Percentiles rank a stretch among this genome's conserved stretches.
Evolutionary conservation across 129 eudicot genomes (phyloP).

Genomic region (Artemisia argyi): DNA sequence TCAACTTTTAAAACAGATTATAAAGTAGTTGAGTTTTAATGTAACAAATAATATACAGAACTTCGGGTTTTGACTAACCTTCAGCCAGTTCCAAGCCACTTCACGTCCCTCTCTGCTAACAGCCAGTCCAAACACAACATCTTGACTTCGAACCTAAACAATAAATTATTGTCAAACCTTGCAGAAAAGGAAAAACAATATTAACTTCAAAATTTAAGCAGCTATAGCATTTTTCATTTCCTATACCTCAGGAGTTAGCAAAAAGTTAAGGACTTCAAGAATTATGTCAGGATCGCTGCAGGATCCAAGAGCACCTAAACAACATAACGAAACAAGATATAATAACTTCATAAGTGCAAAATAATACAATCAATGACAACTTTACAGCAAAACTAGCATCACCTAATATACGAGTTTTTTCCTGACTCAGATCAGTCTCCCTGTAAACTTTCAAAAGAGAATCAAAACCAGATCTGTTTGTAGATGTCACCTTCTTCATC

Average conservation of each 20-base stretch:
- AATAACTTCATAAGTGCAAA: conserved; percentile 39
- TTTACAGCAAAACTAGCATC: conserved; percentile 24
- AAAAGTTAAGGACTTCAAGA: conserved; percentile 65
- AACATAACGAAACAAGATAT: conserved; percentile 17
- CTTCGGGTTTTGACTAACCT: conserved; percentile 22
- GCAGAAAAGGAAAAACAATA: not conserved
- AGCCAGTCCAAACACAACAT: conserved; percentile 39
- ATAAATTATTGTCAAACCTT: not conserved
- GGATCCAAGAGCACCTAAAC: conserved; percentile 59
- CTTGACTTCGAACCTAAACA: conserved; percentile 50
- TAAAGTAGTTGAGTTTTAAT: too few species aligned
- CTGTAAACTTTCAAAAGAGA: conserved; percentile 77
- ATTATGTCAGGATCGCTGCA: conserved; percentile 46
- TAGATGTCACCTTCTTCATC: conserved; percentile 59
- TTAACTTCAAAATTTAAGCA: not conserved
- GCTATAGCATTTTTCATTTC: not conserved
- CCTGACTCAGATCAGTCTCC: conserved; percentile 96
- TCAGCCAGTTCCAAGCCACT: conserved; percentile 50
- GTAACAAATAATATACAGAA: not conserved
- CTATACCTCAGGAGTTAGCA: conserved; percentile 69
- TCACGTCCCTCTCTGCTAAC: conserved; percentile 50
- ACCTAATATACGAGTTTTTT: conserved; percentile 74
- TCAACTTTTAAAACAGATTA: not conserved
- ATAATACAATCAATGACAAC: not conserved
- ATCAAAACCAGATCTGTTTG: conserved; percentile 70